These are phyloP conservation scores for Lunasporangiospora selenospora DNA, from an alignment of 192 early-diverging fungal species.

Conservation along the genomic window DNA sequence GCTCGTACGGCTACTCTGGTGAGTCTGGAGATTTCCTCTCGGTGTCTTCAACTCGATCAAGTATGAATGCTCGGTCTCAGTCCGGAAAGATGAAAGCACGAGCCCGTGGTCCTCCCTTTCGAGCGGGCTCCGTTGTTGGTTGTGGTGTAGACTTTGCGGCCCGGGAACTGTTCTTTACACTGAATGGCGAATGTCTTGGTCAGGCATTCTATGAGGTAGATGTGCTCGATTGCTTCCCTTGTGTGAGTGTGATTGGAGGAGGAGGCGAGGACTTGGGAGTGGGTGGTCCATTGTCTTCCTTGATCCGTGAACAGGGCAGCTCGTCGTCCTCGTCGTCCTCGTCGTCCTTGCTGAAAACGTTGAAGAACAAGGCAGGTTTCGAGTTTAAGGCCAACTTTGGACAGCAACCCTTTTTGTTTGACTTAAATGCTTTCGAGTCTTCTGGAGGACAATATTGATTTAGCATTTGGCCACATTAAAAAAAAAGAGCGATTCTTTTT, in stretches of 20 bases:
- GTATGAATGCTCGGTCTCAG: slow-evolving; percentile 28
- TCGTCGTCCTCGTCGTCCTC: not conserved
- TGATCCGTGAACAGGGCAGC: not conserved
- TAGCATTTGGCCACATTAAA: no score
- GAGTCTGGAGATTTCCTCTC: slow-evolving; percentile 42
- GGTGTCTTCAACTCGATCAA: slow-evolving; percentile 26
- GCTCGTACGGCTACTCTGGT: slow-evolving; percentile 32
- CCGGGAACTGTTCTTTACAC: slow-evolving; percentile 38
- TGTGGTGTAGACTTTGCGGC: slow-evolving; percentile 44
- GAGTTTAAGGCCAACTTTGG: slow-evolving; percentile 49
- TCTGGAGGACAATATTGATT: slow-evolving; percentile 5
- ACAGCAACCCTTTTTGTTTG: slow-evolving; percentile 41
- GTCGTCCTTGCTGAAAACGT: not conserved
- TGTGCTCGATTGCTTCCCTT: slow-evolving; percentile 37
- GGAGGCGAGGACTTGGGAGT: slow-evolving; percentile 23
- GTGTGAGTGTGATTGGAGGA: slow-evolving; percentile 31
- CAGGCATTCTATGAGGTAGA: slow-evolving; percentile 41
- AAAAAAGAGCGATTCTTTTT: no score
- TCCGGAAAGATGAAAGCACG: slow-evolving; percentile 46
- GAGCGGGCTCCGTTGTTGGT: slow-evolving; percentile 30
- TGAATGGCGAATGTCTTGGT: slow-evolving; percentile 43
- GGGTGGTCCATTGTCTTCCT: slow-evolving; percentile 26
- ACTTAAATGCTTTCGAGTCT: slow-evolving; percentile 29
- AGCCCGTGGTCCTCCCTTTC: slow-evolving; percentile 25
- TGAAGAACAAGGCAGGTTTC: no score